These are phyloP conservation scores for Ophiostoma pallidulum DNA, from an alignment of 2,329 filamentous ascomycete genomes.

Conservation along the genomic window DNA sequence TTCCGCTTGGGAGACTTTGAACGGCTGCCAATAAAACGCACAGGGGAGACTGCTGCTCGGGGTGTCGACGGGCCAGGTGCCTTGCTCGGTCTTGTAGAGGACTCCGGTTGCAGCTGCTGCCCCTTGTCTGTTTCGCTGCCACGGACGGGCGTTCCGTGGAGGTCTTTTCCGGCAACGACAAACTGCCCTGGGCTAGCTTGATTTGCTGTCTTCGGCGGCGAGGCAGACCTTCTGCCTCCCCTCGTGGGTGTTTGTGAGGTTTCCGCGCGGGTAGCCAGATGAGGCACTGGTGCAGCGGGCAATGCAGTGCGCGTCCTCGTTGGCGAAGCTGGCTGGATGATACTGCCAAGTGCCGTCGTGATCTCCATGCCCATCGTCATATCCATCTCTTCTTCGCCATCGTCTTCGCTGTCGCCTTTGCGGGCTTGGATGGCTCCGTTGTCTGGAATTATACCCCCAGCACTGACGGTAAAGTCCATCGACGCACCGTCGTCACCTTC, in stretches of 20 bases:
- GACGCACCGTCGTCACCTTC: constrained; percentile 26
- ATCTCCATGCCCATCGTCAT: constrained; percentile 59
- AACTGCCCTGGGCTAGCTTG: constrained; percentile 47
- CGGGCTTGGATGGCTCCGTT: constrained; percentile 22
- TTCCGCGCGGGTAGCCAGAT: background rate
- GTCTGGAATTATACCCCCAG: constrained; percentile 45
- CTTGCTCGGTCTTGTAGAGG: background rate
- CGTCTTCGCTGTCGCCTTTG: constrained; percentile 23
- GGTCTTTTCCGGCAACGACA: constrained; percentile 39
- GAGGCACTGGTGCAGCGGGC: background rate
- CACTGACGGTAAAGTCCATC: constrained; percentile 51
- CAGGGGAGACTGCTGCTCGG: constrained; percentile 16
- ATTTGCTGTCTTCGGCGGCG: constrained; percentile 19
- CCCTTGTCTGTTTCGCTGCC: background rate
- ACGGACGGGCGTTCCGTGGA: constrained; percentile 39
- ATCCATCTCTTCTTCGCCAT: constrained; percentile 23
- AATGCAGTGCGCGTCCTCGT: constrained; percentile 26
- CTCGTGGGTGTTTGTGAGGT: constrained; percentile 13
- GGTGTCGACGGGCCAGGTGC: constrained; percentile 10
- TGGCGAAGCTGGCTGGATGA: constrained; percentile 37
- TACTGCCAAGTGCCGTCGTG: constrained; percentile 53
- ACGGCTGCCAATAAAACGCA: constrained; percentile 18
- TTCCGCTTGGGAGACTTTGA: constrained; percentile 22
- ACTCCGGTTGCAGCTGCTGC: background rate
- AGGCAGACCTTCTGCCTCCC: background rate